Conservation (phyloP, 2,329 filamentous ascomycete species). For the Dactylellina sp. region DNA sequence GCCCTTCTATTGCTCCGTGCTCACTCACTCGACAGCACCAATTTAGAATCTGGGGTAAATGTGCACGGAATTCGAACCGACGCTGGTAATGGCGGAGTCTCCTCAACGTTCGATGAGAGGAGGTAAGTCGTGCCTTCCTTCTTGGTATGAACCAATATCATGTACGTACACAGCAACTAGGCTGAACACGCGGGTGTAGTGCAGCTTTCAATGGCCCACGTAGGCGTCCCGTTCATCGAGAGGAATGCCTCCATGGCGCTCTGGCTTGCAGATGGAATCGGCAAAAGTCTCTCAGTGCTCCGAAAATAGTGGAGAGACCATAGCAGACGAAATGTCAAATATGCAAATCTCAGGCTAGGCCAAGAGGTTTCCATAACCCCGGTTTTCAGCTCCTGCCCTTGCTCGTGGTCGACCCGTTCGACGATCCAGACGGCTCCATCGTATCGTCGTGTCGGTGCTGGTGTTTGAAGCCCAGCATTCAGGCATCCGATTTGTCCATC, state of each 20-base stretch:
- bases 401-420: conserved; percentile 26
- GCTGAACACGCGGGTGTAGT: conserved; percentile 27
- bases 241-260: conserved; percentile 30
- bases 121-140: conserved; percentile 4
- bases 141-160: conserved; percentile 8
- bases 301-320: conserved; percentile 35
- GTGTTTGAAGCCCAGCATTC: conserved; percentile 17
- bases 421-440: conserved; percentile 28
- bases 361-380: conserved; percentile 29
- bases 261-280: conserved; percentile 48
- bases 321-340: conserved; percentile 37
- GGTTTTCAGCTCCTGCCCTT: conserved; percentile 39
- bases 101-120: neutral
- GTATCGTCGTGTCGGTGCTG: conserved; percentile 11
- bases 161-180: neutral
- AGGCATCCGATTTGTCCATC: conserved; percentile 16
- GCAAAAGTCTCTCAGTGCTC: conserved; percentile 49
- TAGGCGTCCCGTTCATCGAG: conserved; percentile 19
- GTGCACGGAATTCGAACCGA: conserved; percentile 9
- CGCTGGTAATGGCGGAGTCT: conserved; percentile 4
- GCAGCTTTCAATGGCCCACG: neutral
- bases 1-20: conserved; percentile 36
- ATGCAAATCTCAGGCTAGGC: conserved; percentile 20
- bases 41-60: conserved; percentile 53
- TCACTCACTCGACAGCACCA: conserved; percentile 40